Evolutionary conservation across 1,139 yeast species (phyloP).

Genomic region (Zygoascus meyerae): DNA sequence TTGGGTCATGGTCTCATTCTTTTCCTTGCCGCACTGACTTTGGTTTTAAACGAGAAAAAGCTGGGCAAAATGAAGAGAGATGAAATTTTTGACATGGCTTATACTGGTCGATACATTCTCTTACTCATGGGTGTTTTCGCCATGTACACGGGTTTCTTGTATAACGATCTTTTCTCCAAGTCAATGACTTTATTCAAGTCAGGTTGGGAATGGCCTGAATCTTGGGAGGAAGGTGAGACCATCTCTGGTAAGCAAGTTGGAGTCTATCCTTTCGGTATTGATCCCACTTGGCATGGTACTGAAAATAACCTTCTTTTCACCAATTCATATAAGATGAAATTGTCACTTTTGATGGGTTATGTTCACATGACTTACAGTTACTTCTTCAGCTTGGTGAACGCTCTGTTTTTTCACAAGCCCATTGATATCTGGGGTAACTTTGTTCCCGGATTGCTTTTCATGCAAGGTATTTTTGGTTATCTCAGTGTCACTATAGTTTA

Average conservation of each 20-base stretch:
- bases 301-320: constrained; percentile 86
- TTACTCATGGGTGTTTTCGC: constrained; percentile 90
- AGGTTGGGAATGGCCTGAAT: constrained; percentile 90
- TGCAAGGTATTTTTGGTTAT: constrained; percentile 96
- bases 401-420: constrained; percentile 61
- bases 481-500: constrained; percentile 75
- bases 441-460: constrained; percentile 86
- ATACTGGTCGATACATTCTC: constrained; percentile 80
- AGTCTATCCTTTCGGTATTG: constrained; percentile 79
- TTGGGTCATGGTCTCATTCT: constrained; percentile 90
- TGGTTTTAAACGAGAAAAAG: constrained; percentile 63
- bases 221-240: constrained; percentile 56
- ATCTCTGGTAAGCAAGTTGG: constrained; percentile 61
- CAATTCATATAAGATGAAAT: constrained; percentile 93
- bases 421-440: constrained; percentile 91
- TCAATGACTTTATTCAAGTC: constrained; percentile 80
- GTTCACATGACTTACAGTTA: constrained; percentile 91
- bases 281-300: constrained; percentile 96
- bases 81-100: constrained; percentile 97
- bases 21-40: constrained; percentile 59
- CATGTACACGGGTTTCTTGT: constrained; percentile 86
- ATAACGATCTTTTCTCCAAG: constrained; percentile 88
- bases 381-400: constrained; percentile 77
- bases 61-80: constrained; percentile 69
- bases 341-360: constrained; percentile 91